Evolutionary conservation across 495 filamentous ascomycete species (phyloP), one percentile per base, ranked within the genome.

Genomic region (Tuber magnatum): DNA sequence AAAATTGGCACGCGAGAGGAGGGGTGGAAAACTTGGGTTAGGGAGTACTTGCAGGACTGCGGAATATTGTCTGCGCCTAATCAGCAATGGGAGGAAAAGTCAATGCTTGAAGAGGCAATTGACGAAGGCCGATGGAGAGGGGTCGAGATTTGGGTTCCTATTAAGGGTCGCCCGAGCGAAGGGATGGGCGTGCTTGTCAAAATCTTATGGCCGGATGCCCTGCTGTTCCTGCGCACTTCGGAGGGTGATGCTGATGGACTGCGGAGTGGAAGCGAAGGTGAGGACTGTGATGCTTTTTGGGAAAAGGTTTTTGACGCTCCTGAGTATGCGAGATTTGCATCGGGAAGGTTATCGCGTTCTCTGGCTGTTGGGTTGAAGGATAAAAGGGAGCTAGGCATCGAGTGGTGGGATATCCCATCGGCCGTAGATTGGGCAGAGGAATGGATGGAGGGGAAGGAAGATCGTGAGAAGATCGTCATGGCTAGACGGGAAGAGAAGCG

Each of bases 351-450:
- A 56, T 79, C 77, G 39, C 32, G 74, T 68, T 79, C 77, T 16
- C 76, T 79, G 41, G 77, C 77, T 18, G 78, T 77, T 18, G 72
- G 78, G 24, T 76, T 79, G 20, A 79, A 75, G 40, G 77, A 75
- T 16, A 73, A 76, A 42, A 40, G 40, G 43, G 71, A 76, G 42
- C 71, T 78, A 9, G 80, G 80, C n/a, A 73, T 61, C 2, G 80
- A 81, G 18, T 82, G 80, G 80, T 82, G 80, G 74, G 74, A 75
- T 43, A 73, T 79, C 28, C 74, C 74, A 40, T 82, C 80, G 10
- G 80, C 80, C 12, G 70, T 82, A 18, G 72, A 79, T 18, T 82
- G 80, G 80, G 80, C 80, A n/a, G 74, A 76, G 69, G 74, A 81
- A 38, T 82, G 80, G 80, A 78, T 80, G 51, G 73, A 70, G 16